Base-by-base conservation (phyloP, 352 stramenopile species). In the Peronospora destructor region DNA sequence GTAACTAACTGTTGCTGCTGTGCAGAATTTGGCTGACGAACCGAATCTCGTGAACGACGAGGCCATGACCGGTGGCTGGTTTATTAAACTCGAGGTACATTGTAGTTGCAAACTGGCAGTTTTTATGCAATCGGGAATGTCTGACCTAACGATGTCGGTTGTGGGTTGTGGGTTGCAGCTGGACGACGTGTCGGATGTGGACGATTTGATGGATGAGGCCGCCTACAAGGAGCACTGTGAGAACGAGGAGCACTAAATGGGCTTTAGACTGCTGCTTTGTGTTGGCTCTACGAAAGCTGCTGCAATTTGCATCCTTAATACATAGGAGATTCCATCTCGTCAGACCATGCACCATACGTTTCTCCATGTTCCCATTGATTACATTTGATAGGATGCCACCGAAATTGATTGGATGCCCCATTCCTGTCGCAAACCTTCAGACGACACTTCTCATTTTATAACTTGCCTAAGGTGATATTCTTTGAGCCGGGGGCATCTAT, bases 41-140 rank as follows among this genome's bases (percentile, higher is more conserved):
- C 85, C 86, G 23, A 76, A 88, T 59, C 67, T 94, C 14, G 84
- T 96, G 23, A 96, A 96, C 63, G 78, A 94, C 29, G 73, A 89
- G 54, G 72, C 85, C 42, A 87, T 90, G 70, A 85, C 63, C 17
- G 69, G 70, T 25, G 86, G 77, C 45, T 96, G 86, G 86, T 94
- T 96, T 61, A 83, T 93, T 56, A 95, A 96, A 73, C 75, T 95
- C 37, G 72, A 93, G 55, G 74, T 92, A 35, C 39, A 67, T 61
- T 41, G 36, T 19, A 23, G 9, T 17, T 21, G 19, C 16, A 14
- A 28, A 12, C 11, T n/a, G 0, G 19, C 9, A 14, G 16, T 0
- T 9, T 32, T 3, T 45, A 16, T 51, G 29, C 29, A 50, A 26
- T 23, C 39, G 7, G 2, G 23, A 38, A 10, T 16, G 0, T 44